Evolutionary conservation across 192 early-diverging fungal species (phyloP).

Genomic region (Backusella circina): DNA sequence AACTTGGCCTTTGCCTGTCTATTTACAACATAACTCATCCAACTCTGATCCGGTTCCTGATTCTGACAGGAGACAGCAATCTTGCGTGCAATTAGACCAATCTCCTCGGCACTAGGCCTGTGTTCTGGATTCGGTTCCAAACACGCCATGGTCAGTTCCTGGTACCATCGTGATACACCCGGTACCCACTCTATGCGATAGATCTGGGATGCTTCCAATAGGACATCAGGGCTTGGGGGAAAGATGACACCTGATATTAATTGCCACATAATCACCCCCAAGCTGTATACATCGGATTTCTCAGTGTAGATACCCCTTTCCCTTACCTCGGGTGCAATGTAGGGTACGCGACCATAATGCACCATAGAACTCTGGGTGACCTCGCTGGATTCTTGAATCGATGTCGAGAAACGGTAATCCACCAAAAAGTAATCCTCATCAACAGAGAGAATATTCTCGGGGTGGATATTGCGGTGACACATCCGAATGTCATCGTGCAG

Average conservation of each 20-base stretch:
- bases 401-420: conserved; percentile 29
- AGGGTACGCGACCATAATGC: conserved; percentile 30
- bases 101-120: conserved; percentile 23
- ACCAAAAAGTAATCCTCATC: conserved; percentile 28
- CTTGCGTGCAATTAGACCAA: conserved; percentile 17
- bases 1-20: background rate
- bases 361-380: conserved; percentile 20
- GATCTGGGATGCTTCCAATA: conserved; percentile 12
- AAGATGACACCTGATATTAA: conserved; percentile 24
- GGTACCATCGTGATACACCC: conserved; percentile 29
- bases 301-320: conserved; percentile 20
- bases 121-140: conserved; percentile 24
- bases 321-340: conserved; percentile 27
- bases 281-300: conserved; percentile 25
- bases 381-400: conserved; percentile 21
- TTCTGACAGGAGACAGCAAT: conserved; percentile 1
- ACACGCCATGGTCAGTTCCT: conserved; percentile 22
- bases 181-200: conserved; percentile 29
- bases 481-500: conserved; percentile 29
- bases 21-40: conserved; percentile 11
- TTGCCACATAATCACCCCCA: conserved; percentile 33
- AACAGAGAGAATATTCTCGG: conserved; percentile 22
- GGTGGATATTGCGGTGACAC: conserved; percentile 34
- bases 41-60: background rate
- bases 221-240: conserved; percentile 17